phyloP scores from a whole-genome alignment of 345 rosid genomes.

The Gossypium longicalyx region DNA sequence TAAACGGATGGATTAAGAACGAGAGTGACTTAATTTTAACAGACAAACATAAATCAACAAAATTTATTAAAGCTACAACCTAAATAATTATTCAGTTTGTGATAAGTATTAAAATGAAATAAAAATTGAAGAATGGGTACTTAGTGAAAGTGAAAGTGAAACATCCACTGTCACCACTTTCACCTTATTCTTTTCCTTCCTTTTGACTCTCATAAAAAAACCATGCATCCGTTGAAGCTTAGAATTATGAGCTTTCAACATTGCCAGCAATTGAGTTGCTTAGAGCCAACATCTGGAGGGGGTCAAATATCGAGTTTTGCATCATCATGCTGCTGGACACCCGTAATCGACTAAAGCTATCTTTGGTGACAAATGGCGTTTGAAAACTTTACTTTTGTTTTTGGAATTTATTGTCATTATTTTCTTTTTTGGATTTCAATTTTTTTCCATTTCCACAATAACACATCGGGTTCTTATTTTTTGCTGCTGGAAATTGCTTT shows the following conservation, averaged over 20 bases:
- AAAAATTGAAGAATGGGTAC: too few relatives aligned
- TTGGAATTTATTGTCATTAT: too few relatives aligned
- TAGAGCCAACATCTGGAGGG: neutral
- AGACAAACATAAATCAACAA: too few relatives aligned
- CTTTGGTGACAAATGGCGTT: neutral
- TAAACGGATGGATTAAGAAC: too few relatives aligned
- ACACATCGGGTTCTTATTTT: too few relatives aligned
- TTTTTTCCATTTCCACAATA: neutral
- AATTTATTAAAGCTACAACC: too few relatives aligned
- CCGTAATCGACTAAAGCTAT: neutral
- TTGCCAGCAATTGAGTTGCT: neutral
- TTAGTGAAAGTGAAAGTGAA: too few relatives aligned
- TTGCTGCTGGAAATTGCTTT: too few relatives aligned
- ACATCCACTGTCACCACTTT: conserved; percentile 14
- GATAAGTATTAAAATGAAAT: too few relatives aligned
- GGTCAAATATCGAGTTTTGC: neutral
- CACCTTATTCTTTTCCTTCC: neutral
- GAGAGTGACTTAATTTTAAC: too few relatives aligned
- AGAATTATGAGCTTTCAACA: neutral
- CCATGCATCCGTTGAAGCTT: neutral
- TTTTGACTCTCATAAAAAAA: neutral
- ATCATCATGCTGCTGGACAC: neutral
- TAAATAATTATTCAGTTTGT: too few relatives aligned
- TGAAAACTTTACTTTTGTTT: neutral
- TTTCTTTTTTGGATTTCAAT: too few relatives aligned